Evolutionary conservation across 176 grass and related monocot genomes (phyloP), one percentile per base, ranked within the genome.

Genomic region (Oryza glaberrima): DNA sequence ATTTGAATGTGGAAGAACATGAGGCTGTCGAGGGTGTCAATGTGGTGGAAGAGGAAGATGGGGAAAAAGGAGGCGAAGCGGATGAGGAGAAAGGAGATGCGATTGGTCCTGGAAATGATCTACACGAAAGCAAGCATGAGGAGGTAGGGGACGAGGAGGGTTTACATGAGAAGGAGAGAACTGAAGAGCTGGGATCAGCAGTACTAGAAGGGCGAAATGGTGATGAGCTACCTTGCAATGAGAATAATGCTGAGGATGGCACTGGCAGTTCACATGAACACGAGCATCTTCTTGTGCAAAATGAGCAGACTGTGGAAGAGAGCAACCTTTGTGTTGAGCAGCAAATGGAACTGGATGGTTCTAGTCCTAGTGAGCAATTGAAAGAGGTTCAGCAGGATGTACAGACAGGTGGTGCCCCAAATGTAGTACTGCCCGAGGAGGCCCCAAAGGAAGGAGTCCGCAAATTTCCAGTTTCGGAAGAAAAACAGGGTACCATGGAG

Each of bases 1-100:
- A 83, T 88, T 75, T 95, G 81, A 67, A 82, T 84, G 84, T 88
- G 47, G 70, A 84, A 12, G 5, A 70, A 47, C 79, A 69, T 1
- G 79, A 58, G 11, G 32, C 48, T 15, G 23, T 45, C 28, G 81
- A 77, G 9, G 78, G 83, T 49, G 91, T 67, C 49, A n/a, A 52
- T 86, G 58, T 67, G 51, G 43, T 74, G 46, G 72, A 75, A 67
- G 58, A n/a, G n/a, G 86, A 89, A 78, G 48, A 76, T 5, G 82
- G 46, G 20, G 52, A 35, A 70, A 43, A 46, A 40, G 34, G 41
- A 47, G 77, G 16, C 46, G 38, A 9, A 41, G 73, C n/a, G 19
- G 66, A 67, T 11, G 56, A 34, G n/a, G 76, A 54, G 49, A 73
- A 66, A 35, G 44, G 63, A n/a, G 72, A 83, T 67, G 16, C 51